Conservation (phyloP, 1,284 basidiomycete genomes). For the Blastosporella zonata region DNA sequence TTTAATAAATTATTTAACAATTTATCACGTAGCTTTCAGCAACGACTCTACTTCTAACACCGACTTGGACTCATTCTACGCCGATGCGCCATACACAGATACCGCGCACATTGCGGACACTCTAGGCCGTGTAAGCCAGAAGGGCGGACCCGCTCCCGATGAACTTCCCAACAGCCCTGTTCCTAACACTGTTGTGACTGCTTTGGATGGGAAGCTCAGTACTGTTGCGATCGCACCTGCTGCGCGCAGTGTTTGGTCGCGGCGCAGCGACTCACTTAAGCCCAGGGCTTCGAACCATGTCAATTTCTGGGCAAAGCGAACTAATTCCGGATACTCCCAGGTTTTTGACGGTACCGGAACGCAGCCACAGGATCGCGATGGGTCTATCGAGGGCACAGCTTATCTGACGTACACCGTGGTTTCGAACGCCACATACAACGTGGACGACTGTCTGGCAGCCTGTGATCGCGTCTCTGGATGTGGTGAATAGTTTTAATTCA, state of each 20-base stretch:
- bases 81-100: conserved; percentile 8
- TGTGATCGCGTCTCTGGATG: conserved; percentile 32
- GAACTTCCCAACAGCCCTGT: conserved; percentile 3
- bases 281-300: neutral
- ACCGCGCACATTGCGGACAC: neutral
- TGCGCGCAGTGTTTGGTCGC: conserved; percentile 9
- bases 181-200: conserved; percentile 9
- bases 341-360: conserved; percentile 37
- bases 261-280: neutral
- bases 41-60: conserved; percentile 2
- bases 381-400: conserved; percentile 39
- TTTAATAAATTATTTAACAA: neutral
- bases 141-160: neutral
- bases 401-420: conserved; percentile 39
- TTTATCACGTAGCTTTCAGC: neutral
- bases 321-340: conserved; percentile 28
- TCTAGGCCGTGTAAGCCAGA: conserved; percentile 1
- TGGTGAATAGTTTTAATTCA: conserved; percentile 23
- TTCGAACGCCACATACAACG: conserved; percentile 35
- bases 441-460: conserved; percentile 33
- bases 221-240: neutral
- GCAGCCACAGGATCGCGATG: conserved; percentile 34
- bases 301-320: conserved; percentile 18
- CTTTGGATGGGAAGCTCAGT: conserved; percentile 8
- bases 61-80: neutral